Percentiles rank a stretch among this genome's conserved stretches.
phyloP scores from a whole-genome alignment of 495 filamentous ascomycete genomes.

The Emericellopsis terricola region DNA sequence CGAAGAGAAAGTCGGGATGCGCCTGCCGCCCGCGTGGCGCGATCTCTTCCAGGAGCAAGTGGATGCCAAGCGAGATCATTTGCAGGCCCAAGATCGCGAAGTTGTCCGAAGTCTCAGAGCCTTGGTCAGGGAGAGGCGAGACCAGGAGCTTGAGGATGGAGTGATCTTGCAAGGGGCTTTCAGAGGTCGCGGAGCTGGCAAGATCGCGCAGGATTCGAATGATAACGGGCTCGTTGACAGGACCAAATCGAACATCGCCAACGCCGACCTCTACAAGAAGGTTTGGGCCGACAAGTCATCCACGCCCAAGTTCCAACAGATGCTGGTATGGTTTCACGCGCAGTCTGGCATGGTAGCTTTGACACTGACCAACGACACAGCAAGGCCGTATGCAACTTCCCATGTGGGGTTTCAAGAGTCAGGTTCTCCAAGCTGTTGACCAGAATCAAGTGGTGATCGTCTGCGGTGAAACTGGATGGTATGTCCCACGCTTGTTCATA shows the following conservation, averaged over 20 bases:
- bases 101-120: constrained; percentile 42
- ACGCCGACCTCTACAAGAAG: constrained; percentile 31
- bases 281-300: constrained; percentile 55
- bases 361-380: too few species aligned
- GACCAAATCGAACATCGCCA: constrained; percentile 12
- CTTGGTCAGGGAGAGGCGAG: constrained; percentile 36
- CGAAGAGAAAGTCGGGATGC: constrained; percentile 70
- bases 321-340: constrained; percentile 24
- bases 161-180: constrained; percentile 56
- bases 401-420: constrained; percentile 69
- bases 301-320: constrained; percentile 37
- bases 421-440: constrained; percentile 56
- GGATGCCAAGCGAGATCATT: constrained; percentile 44
- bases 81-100: constrained; percentile 48
- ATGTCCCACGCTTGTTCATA: constrained; percentile 1
- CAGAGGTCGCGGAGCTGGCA: constrained; percentile 38
- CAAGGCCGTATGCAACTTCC: constrained; percentile 54
- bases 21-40: constrained; percentile 63
- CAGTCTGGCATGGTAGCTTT: not conserved
- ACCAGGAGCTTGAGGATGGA: constrained; percentile 48
- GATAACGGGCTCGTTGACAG: constrained; percentile 22
- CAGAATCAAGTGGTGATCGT: constrained; percentile 70
- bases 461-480: constrained; percentile 86
- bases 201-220: constrained; percentile 23
- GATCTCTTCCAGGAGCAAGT: constrained; percentile 72